phyloP scores from a whole-genome alignment of 345 rosid genomes.

The Linum trigynum region DNA sequence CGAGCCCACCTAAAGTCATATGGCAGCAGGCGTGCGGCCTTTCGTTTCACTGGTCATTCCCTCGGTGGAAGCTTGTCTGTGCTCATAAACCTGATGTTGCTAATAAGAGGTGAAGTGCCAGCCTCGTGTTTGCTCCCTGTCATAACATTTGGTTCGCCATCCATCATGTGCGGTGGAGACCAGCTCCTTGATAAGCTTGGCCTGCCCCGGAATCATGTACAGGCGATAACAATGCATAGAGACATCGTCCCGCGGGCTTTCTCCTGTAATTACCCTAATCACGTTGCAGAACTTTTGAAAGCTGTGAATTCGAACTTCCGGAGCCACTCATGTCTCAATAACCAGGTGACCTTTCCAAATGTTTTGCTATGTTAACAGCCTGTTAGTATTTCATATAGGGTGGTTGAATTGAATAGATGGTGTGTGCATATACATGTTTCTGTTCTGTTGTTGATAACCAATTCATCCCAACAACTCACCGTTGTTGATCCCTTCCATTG shows the following conservation, averaged over 20 bases:
- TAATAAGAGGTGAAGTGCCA: slow-evolving; percentile 72
- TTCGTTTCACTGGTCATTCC: slow-evolving; percentile 94
- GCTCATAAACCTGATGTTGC: slow-evolving; percentile 74
- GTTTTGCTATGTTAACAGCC: neutral
- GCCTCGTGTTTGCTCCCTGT: slow-evolving; percentile 77
- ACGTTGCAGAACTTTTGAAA: slow-evolving; percentile 67
- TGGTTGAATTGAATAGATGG: neutral
- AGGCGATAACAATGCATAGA: slow-evolving; percentile 74
- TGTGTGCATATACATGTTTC: neutral
- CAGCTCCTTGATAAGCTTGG: slow-evolving; percentile 69
- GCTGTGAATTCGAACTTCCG: slow-evolving; percentile 82
- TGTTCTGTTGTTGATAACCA: neutral
- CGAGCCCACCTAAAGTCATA: slow-evolving; percentile 51
- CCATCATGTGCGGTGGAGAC: slow-evolving; percentile 92
- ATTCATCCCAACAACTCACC: too few species aligned
- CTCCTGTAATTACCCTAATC: slow-evolving; percentile 85
- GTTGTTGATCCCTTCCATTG: too few species aligned
- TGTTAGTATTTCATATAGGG: neutral
- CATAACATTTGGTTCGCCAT: slow-evolving; percentile 86
- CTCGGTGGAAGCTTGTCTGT: slow-evolving; percentile 94
- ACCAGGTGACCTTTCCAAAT: slow-evolving; percentile 39
- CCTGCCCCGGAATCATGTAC: slow-evolving; percentile 60
- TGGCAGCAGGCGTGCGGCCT: slow-evolving; percentile 48
- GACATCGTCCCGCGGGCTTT: slow-evolving; percentile 97
- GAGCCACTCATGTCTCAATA: slow-evolving; percentile 76